Evolutionary conservation across 2,329 filamentous ascomycete genomes (phyloP), one percentile per base, ranked within the genome.

Genomic region (Botrytis galanthina): DNA sequence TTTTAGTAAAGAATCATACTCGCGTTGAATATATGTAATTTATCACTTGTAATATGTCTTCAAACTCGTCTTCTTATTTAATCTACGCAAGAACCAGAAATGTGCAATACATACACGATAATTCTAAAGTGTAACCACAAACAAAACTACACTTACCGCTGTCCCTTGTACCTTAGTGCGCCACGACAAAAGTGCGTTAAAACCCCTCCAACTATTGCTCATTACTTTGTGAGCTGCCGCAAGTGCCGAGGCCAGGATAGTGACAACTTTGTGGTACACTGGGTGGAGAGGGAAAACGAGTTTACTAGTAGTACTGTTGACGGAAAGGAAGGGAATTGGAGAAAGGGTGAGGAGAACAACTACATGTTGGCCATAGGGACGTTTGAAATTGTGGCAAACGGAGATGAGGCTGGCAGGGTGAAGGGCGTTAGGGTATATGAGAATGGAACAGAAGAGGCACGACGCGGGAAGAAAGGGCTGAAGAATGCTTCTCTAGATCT

Each of bases 21-120:
- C 29, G 22, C 12, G 16, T 61, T 60, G 18, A 20, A 22, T 46
- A n/a, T 46, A n/a, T 60, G 51, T 14, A 46, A n/a, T 37, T 44
- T 35, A 7, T 29, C 16, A 57, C 51, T 42, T 69, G 16, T 18
- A 62, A 10, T n/a, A 60, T 70, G 37, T 35, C 7, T 44, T 37
- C 54, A 35, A 32, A 42, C 8, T 22, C 39, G 10, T 20, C 22
- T 44, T 37, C 39, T 61, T 48, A 16, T 71, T 64, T 63, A 8
- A 64, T 48, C 46, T n/a, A 39, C 35, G 32, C 44, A 71, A 64
- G 18, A 51, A 54, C 16, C 32, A 71, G 26, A 37, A 42, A 64
- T 63, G 69, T 71, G 69, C 69, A 35, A 64, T 37, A 71, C 44
- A 64, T 64, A 46, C 6, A 64, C 69, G 22, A 46, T 71, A 16